Evolutionary conservation across 2,329 filamentous ascomycete species (phyloP).

Genomic region (Fusarium guadeloupense): DNA sequence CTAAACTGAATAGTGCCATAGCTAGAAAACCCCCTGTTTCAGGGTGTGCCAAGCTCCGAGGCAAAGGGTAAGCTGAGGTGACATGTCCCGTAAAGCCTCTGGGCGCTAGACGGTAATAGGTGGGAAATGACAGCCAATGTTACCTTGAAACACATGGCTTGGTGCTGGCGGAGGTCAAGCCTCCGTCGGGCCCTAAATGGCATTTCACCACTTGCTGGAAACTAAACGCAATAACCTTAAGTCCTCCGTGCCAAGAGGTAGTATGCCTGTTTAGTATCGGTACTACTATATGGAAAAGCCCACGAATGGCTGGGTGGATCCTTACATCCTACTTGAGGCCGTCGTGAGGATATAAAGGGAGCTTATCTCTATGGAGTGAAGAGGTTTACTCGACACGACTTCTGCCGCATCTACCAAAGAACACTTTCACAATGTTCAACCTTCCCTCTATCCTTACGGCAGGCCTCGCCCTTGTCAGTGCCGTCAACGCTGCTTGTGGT

Average conservation of each 20-base stretch:
- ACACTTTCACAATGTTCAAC: conserved; percentile 46
- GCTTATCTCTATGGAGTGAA: fast-evolving
- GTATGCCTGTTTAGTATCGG: neutral
- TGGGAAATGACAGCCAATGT: neutral
- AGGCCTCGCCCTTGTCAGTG: conserved; percentile 53
- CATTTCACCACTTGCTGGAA: neutral
- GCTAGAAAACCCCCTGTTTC: neutral
- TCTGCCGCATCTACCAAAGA: neutral
- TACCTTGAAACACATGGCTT: neutral
- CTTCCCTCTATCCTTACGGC: conserved; percentile 49
- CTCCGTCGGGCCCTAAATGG: conserved; percentile 12
- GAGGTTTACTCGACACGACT: neutral
- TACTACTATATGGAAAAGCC: neutral
- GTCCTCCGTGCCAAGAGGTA: conserved; percentile 4
- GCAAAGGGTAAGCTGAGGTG: neutral
- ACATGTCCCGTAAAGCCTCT: neutral
- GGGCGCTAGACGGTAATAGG: neutral
- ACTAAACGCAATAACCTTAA: neutral
- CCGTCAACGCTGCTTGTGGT: conserved; percentile 57
- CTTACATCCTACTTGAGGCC: neutral
- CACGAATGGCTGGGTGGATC: neutral
- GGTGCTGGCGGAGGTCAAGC: conserved; percentile 9
- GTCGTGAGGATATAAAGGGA: neutral
- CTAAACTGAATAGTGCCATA: neutral
- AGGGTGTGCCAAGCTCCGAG: neutral